Conservation (phyloP, 2,329 filamentous ascomycete species). For the Cercospora sp. region DNA sequence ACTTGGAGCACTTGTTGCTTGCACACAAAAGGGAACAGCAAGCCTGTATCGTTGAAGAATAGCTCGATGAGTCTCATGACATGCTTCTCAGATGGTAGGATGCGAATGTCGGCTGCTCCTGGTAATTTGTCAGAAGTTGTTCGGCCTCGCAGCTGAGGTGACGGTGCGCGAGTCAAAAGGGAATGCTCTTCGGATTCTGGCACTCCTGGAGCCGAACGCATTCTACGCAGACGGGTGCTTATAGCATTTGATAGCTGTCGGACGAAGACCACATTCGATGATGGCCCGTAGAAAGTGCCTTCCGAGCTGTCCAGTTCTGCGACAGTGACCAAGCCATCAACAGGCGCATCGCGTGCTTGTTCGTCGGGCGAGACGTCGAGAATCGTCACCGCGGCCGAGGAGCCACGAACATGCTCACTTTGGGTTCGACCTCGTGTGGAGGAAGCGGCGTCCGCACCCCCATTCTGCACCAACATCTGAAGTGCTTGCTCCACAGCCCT, state of each 20-base stretch:
- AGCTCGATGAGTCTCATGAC: background rate
- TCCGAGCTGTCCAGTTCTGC: background rate
- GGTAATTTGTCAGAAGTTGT: background rate
- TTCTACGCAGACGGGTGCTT: background rate
- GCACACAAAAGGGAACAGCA: constrained; percentile 6
- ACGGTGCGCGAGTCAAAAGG: background rate
- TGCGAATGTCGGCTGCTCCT: background rate
- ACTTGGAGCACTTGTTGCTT: constrained; percentile 5
- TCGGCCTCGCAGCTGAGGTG: background rate
- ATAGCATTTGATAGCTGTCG: background rate
- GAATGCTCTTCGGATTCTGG: background rate
- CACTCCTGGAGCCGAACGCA: background rate
- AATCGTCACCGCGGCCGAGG: background rate
- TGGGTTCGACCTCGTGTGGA: too few relatives aligned
- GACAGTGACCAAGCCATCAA: constrained; percentile 7
- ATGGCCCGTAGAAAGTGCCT: background rate
- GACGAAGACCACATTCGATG: constrained; percentile 3
- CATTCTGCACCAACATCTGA: background rate
- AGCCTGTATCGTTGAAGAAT: constrained; percentile 11
- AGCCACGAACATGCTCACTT: too few relatives aligned
- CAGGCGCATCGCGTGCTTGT: background rate
- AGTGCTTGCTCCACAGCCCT: constrained; percentile 7
- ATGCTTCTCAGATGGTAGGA: background rate
- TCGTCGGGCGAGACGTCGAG: background rate
- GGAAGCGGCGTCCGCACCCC: background rate